phyloP scores from a whole-genome alignment of 768 basidiomycete genomes.

The Phaeotremella fagi region DNA sequence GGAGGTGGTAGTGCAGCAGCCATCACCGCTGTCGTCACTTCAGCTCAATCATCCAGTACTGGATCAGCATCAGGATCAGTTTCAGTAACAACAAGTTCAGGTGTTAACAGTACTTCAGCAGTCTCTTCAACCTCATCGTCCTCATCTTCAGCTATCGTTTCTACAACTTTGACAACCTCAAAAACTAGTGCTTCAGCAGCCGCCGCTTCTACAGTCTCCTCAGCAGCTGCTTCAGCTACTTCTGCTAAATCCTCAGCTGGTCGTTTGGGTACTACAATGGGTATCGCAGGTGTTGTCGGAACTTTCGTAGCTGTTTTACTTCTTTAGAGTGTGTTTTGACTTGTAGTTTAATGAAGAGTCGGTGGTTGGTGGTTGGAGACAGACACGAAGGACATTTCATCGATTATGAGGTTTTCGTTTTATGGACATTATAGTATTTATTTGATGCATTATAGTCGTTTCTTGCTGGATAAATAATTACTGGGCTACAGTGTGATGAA shows the following conservation, averaged over 20 bases:
- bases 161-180: background rate
- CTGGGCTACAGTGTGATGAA: too few relatives aligned
- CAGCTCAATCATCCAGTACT: background rate
- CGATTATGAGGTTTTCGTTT: too few relatives aligned
- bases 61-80: slow-evolving; percentile 6
- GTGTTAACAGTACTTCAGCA: slow-evolving; percentile 5
- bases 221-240: background rate
- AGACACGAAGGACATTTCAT: too few relatives aligned
- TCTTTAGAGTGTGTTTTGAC: background rate
- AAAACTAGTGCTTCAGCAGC: background rate
- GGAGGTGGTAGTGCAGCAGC: slow-evolving; percentile 44
- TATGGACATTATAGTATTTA: too few relatives aligned
- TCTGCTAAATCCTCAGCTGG: background rate
- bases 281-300: background rate
- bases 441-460: too few relatives aligned
- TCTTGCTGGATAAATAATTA: too few relatives aligned
- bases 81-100: slow-evolving; percentile 2
- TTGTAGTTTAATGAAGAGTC: background rate
- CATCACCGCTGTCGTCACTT: background rate
- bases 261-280: background rate
- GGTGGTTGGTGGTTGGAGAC: too few relatives aligned
- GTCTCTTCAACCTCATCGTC: slow-evolving; percentile 3
- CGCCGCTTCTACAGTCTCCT: slow-evolving; percentile 1
- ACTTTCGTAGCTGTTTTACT: background rate
- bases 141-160: background rate